Evolutionary conservation across 2,329 filamentous ascomycete species (phyloP).

Genomic region (Botrytis fragariae): DNA sequence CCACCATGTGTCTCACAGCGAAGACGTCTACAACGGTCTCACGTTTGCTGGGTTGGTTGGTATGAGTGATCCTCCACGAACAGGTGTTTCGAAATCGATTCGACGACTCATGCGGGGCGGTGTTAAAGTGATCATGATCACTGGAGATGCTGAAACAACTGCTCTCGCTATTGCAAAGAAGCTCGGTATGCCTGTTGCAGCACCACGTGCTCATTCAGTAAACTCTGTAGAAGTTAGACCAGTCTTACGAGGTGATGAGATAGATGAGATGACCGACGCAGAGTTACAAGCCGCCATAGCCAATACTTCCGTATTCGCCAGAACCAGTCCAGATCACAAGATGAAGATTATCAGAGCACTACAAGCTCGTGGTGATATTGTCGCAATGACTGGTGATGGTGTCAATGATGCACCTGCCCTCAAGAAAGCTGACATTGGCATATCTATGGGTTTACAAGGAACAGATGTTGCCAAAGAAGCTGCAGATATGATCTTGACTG

Average conservation of each 20-base stretch:
- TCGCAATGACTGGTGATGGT: constrained; percentile 98
- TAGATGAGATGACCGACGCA: constrained; percentile 86
- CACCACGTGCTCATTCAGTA: constrained; percentile 49
- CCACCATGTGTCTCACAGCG: constrained; percentile 46
- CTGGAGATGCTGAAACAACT: constrained; percentile 91
- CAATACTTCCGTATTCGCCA: constrained; percentile 89
- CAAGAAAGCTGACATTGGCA: constrained; percentile 96
- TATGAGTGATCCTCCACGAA: constrained; percentile 94
- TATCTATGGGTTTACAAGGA: constrained; percentile 91
- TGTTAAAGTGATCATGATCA: constrained; percentile 99
- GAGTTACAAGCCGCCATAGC: constrained; percentile 83
- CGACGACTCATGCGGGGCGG: constrained; percentile 87
- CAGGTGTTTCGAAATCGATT: constrained; percentile 86
- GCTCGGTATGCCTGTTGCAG: constrained; percentile 83
- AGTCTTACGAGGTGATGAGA: constrained; percentile 83
- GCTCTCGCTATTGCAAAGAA: constrained; percentile 91
- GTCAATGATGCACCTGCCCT: constrained; percentile 96
- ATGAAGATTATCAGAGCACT: constrained; percentile 93
- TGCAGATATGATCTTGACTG: constrained; percentile 88
- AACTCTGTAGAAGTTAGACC: constrained; percentile 62
- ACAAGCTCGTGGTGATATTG: constrained; percentile 89
- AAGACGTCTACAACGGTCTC: constrained; percentile 77
- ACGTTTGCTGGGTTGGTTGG: constrained; percentile 90
- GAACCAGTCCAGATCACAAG: constrained; percentile 96
- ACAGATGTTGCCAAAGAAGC: constrained; percentile 97